Percentiles rank a stretch among this genome's conserved stretches.
These are phyloP conservation scores for Boletus sensibilis DNA, from an alignment of 768 basidiomycete genomes.

Conservation along the genomic window DNA sequence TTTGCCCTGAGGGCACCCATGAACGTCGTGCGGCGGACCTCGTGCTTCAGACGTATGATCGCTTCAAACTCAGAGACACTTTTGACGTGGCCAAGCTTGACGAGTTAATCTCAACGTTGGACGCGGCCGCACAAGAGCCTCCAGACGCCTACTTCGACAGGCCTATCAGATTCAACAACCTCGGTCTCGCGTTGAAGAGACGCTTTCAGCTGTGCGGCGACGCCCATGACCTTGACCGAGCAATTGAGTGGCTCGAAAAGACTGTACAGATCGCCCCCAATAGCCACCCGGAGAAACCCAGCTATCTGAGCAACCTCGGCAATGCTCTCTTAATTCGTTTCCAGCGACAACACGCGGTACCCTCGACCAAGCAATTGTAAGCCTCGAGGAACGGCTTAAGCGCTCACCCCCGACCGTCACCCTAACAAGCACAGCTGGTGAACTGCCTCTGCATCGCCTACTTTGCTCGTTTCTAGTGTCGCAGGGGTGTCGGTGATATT, in stretches of 20 bases:
- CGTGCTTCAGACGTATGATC: not conserved
- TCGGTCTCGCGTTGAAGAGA: not conserved
- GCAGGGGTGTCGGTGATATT: too few relatives aligned
- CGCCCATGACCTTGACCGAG: not conserved
- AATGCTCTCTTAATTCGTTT: not conserved
- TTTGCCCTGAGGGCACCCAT: not conserved
- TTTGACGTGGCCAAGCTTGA: not conserved
- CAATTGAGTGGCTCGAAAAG: not conserved
- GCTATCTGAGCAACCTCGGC: not conserved
- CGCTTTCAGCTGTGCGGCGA: not conserved
- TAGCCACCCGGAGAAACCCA: not conserved
- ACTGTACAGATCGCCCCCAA: not conserved
- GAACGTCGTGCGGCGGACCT: slow-evolving; percentile 3
- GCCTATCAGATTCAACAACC: not conserved
- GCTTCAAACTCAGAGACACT: not conserved
- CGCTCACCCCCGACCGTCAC: too few relatives aligned
- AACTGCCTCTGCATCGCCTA: too few relatives aligned
- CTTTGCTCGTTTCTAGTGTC: too few relatives aligned
- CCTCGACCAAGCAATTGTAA: not conserved
- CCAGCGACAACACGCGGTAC: not conserved
- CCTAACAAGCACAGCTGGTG: too few relatives aligned
- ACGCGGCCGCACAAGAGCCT: not conserved
- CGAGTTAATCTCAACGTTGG: not conserved
- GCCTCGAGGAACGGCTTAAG: too few relatives aligned
- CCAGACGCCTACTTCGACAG: not conserved